Conservation (phyloP, 2,329 filamentous ascomycete species). For the Stagonosporopsis chrysanthemi region DNA sequence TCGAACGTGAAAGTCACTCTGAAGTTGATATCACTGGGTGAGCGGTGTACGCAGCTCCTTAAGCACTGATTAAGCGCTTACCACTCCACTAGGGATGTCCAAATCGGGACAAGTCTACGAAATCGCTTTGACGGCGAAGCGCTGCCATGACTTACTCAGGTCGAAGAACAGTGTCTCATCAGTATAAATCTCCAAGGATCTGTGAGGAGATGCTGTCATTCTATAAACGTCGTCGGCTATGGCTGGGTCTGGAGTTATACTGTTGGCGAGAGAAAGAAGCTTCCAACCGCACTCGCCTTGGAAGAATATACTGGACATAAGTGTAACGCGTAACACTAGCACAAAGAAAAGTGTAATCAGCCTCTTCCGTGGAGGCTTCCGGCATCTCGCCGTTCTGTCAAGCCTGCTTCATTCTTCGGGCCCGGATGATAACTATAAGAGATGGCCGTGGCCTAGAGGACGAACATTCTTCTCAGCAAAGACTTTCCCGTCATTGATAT, state of each 20-base stretch:
- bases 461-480: too few relatives aligned
- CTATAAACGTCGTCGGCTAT: neutral
- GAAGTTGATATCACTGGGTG: neutral
- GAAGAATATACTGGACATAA: neutral
- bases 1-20: neutral
- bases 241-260: neutral
- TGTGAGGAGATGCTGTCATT: neutral
- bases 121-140: neutral
- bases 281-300: too few relatives aligned
- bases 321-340: neutral
- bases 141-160: neutral
- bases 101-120: neutral
- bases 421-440: too few relatives aligned
- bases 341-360: neutral
- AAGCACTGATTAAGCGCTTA: neutral
- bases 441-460: too few relatives aligned
- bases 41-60: neutral
- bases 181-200: neutral
- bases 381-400: neutral
- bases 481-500: too few relatives aligned
- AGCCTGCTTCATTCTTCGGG: neutral
- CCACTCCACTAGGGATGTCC: neutral
- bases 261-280: neutral
- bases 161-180: neutral
- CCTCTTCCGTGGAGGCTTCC: neutral